Evolutionary conservation across 352 stramenopile species (phyloP).

Genomic region (Pythium aristosporum): DNA sequence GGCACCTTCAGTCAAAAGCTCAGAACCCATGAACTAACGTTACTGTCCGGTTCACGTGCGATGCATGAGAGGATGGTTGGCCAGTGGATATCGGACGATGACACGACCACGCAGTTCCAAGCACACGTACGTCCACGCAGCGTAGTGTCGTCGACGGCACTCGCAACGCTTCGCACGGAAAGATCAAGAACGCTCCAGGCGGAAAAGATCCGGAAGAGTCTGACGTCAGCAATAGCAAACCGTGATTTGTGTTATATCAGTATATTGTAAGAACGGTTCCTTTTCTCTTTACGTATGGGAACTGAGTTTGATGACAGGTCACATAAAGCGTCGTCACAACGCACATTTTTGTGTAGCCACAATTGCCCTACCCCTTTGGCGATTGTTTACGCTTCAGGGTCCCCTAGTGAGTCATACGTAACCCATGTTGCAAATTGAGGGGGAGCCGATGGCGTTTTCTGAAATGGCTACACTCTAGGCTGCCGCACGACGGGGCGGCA

Average conservation of each 20-base stretch:
- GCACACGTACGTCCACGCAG: not conserved
- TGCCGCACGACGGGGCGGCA: slow-evolving; percentile 11
- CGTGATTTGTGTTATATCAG: slow-evolving; percentile 7
- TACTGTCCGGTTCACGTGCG: too few species aligned
- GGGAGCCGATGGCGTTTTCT: not conserved
- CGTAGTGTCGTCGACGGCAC: not conserved
- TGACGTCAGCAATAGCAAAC: slow-evolving; percentile 1
- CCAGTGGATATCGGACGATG: not conserved
- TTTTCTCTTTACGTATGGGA: not conserved
- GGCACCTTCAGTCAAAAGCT: too few species aligned
- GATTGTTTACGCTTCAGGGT: not conserved
- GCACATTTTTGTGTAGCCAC: not conserved
- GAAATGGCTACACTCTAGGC: slow-evolving; percentile 17
- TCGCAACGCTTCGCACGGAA: slow-evolving; percentile 3
- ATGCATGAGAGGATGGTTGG: too few species aligned
- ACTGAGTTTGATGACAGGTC: slow-evolving; percentile 11
- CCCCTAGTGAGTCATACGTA: not conserved
- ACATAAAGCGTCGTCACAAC: too few species aligned
- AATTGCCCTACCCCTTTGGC: slow-evolving; percentile 9
- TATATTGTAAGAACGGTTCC: not conserved
- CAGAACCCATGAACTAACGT: too few species aligned
- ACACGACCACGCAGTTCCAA: too few species aligned
- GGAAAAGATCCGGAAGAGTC: slow-evolving; percentile 9
- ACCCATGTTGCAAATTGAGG: slow-evolving; percentile 14
- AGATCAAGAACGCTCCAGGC: not conserved